phyloP scores from a whole-genome alignment of 352 stramenopile species.

The Plasmopara viticola region DNA sequence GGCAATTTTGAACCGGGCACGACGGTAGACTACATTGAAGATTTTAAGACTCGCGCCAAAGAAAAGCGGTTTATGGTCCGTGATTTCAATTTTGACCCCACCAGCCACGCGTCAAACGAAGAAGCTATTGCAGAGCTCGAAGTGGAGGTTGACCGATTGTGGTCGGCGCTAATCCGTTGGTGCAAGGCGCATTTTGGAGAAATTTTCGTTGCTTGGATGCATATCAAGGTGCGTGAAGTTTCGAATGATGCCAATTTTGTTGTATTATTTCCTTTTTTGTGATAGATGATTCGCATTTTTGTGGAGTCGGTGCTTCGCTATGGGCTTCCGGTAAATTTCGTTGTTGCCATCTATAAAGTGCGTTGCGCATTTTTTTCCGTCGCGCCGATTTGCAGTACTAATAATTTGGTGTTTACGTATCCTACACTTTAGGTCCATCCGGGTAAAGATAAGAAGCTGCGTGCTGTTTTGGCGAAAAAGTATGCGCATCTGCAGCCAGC shows the following conservation, averaged over 20 bases:
- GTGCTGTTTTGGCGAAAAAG: conserved; percentile 70
- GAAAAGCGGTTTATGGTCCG: conserved; percentile 92
- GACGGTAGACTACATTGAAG: conserved; percentile 92
- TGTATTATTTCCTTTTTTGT: conserved; percentile 4
- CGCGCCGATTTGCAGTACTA: no score
- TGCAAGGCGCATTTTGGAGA: conserved; percentile 98
- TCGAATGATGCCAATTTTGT: neutral
- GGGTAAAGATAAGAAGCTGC: conserved; percentile 82
- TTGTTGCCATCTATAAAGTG: conserved; percentile 78
- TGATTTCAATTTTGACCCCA: conserved; percentile 91
- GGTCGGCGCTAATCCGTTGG: conserved; percentile 92
- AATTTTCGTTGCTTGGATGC: conserved; percentile 97
- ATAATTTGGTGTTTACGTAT: no score
- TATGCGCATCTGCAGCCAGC: conserved; percentile 81
- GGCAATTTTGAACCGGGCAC: conserved; percentile 87
- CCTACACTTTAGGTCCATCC: conserved; percentile 39
- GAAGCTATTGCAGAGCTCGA: conserved; percentile 81
- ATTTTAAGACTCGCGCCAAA: conserved; percentile 89
- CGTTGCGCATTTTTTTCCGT: conserved; percentile 9
- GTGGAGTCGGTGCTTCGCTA: conserved; percentile 97
- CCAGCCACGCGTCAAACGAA: conserved; percentile 81
- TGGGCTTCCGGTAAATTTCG: conserved; percentile 95
- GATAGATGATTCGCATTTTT: conserved; percentile 91
- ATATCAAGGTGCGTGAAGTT: conserved; percentile 88
- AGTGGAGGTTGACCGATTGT: conserved; percentile 92